These are phyloP conservation scores for sorghum (Sorghum bicolor) DNA, from an alignment of 176 grass and related monocot species.

Conservation along the genomic window DNA sequence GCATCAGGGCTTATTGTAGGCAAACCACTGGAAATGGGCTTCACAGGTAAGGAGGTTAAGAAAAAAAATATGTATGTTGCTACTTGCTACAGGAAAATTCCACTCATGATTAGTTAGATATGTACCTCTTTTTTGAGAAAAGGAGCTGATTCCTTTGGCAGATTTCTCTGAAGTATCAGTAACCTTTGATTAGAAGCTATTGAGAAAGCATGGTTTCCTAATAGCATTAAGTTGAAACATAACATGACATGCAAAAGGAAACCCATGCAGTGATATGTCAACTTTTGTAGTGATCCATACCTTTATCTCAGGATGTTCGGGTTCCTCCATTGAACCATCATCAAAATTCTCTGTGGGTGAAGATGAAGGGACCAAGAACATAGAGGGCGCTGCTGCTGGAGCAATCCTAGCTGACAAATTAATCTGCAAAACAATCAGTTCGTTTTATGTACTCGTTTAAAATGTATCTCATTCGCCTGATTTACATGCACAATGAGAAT, in stretches of 20 bases:
- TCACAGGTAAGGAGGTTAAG: slow-evolving; percentile 35
- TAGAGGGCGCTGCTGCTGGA: not conserved
- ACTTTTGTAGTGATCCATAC: not conserved
- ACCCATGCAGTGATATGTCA: not conserved
- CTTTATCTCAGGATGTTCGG: slow-evolving; percentile 13
- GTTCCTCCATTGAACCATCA: slow-evolving; percentile 59
- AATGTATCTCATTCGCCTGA: not conserved
- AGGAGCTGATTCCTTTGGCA: slow-evolving; percentile 13
- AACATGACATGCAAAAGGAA: not conserved
- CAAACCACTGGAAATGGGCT: slow-evolving; percentile 48
- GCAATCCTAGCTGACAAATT: slow-evolving; percentile 17
- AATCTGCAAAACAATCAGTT: slow-evolving; percentile 37
- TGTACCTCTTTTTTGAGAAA: slow-evolving; percentile 45
- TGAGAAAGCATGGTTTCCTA: not conserved
- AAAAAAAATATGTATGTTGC: not conserved
- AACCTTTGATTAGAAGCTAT: slow-evolving; percentile 5
- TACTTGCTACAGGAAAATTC: slow-evolving; percentile 4
- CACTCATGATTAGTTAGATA: not conserved
- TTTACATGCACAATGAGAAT: not conserved
- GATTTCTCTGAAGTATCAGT: slow-evolving; percentile 21
- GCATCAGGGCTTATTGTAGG: slow-evolving; percentile 25
- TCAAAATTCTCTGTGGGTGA: slow-evolving; percentile 49
- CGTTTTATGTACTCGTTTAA: not conserved
- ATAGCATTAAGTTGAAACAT: not conserved
- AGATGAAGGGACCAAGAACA: slow-evolving; percentile 31